Percentiles rank a stretch among this genome's conserved stretches.
Evolutionary conservation across 2,329 filamentous ascomycete species (phyloP).

Genomic region (Aspergillus aculeatinus): DNA sequence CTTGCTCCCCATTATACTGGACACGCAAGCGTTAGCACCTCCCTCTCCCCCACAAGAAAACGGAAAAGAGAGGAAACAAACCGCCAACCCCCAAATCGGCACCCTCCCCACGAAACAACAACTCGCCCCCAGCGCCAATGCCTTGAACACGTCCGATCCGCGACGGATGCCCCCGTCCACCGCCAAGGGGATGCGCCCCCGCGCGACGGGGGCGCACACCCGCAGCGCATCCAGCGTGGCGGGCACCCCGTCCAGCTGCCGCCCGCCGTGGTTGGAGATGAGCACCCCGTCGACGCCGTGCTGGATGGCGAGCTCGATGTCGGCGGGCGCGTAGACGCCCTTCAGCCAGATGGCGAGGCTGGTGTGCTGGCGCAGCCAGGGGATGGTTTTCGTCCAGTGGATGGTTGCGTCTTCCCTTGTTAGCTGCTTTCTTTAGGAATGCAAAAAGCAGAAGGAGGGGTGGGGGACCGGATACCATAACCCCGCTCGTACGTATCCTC

Average conservation of each 20-base stretch:
- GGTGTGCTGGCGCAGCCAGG: slow-evolving; percentile 47
- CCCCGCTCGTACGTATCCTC: background rate
- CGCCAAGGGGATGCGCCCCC: slow-evolving; percentile 28
- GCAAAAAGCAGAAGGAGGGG: no score
- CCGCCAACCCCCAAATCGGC: slow-evolving; percentile 31
- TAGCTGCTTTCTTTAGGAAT: background rate
- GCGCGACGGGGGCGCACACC: slow-evolving; percentile 17
- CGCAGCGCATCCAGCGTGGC: slow-evolving; percentile 34
- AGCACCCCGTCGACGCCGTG: slow-evolving; percentile 32
- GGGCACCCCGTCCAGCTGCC: slow-evolving; percentile 33
- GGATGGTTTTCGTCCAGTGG: slow-evolving; percentile 50
- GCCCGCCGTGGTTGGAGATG: slow-evolving; percentile 36
- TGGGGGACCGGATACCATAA: background rate
- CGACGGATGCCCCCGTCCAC: slow-evolving; percentile 30
- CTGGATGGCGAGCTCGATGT: slow-evolving; percentile 30
- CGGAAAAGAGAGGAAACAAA: slow-evolving; percentile 6
- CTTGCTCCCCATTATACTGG: slow-evolving; percentile 25
- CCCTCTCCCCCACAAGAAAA: background rate
- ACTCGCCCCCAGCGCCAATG: slow-evolving; percentile 27
- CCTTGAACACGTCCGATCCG: slow-evolving; percentile 32
- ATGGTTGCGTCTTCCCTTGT: slow-evolving; percentile 29
- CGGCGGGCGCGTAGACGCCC: slow-evolving; percentile 26
- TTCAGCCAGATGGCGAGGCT: slow-evolving; percentile 40
- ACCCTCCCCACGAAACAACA: slow-evolving; percentile 26
- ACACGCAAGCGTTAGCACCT: background rate